phyloP scores from a whole-genome alignment of 2,329 filamentous ascomycete species.

The Nemania bipapillata region DNA sequence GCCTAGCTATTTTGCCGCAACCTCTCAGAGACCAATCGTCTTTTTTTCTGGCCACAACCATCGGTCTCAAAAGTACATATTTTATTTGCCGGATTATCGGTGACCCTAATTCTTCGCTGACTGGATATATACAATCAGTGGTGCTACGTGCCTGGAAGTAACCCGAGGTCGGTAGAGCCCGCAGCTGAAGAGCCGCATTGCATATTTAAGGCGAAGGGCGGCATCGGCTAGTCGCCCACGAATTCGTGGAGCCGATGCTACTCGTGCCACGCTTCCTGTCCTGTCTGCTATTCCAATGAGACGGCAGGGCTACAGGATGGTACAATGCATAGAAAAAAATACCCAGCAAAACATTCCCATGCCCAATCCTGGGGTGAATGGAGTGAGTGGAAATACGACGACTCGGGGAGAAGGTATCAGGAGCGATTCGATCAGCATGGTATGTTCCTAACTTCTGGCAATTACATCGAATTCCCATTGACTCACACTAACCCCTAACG shows the following conservation, averaged over 20 bases:
- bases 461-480: slow-evolving; percentile 10
- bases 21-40: neutral
- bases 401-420: slow-evolving; percentile 41
- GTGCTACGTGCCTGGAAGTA: slow-evolving; percentile 30
- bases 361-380: slow-evolving; percentile 40
- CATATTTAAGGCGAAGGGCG: slow-evolving; percentile 46
- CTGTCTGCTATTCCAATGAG: slow-evolving; percentile 41
- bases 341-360: slow-evolving; percentile 37
- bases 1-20: neutral
- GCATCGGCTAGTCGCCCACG: slow-evolving; percentile 36
- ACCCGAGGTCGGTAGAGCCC: slow-evolving; percentile 35
- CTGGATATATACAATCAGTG: slow-evolving; percentile 18
- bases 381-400: slow-evolving; percentile 47
- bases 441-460: slow-evolving; percentile 36
- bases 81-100: slow-evolving; percentile 2
- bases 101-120: slow-evolving; percentile 31
- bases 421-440: slow-evolving; percentile 44
- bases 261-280: slow-evolving; percentile 39
- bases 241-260: slow-evolving; percentile 39
- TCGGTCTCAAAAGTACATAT: neutral
- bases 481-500: neutral
- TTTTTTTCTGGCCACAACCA: neutral
- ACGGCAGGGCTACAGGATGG: slow-evolving; percentile 45
- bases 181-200: slow-evolving; percentile 46
- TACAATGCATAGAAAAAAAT: slow-evolving; percentile 49